Base-by-base conservation (phyloP, 1,139 yeast genomes). In the Kodamaea derodonti region DNA sequence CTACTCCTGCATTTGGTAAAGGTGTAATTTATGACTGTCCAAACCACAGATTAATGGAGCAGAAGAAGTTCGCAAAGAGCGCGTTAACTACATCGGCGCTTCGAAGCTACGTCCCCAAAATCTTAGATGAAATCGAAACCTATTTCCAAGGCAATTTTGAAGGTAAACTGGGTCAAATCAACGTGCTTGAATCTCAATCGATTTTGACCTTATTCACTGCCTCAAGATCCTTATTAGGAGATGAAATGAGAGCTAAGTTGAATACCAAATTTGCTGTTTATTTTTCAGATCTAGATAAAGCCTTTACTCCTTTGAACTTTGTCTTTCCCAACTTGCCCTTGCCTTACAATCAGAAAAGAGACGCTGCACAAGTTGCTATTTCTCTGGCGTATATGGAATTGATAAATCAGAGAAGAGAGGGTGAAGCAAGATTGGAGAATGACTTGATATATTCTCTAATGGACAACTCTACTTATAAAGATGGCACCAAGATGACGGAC, bases 21-120 rank as follows among this genome's bases (percentile, higher is more conserved):
- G 98, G 97, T 43, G 98, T 92, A 36, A 84, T 92, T 39, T 92
- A 92, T 58, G 98, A 92, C 62, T 92, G 97, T 63, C 87, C 98
- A 44, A 92, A 92, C 63, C 66, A 80, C 52, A 79, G 86, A 47
- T 75, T 92, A 51, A 92, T 92, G 97, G 97, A 92, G 60, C 98
- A 92, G 62, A 92, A 92, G 77, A 92, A 88, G 69, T 92, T 92
- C 55, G 95, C 94, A 43, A 92, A 92, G 63, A 75, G 78, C 42
- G 95, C 97, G 14, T 73, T 92, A 47, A 83, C 96, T 26, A 78
- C 77, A 46, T 95, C 85, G 33, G 79, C 95, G 2, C 90, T 92
- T 65, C 75, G 76, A 48, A 62, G 69, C 24, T 90, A 92, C 54
- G 97, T 92, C 35, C 97, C 97, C 36, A 69, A 82, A 59, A 87